Evolutionary conservation across 306 rosid species (phyloP).

Genomic region (Cyamopsis tetragonoloba): DNA sequence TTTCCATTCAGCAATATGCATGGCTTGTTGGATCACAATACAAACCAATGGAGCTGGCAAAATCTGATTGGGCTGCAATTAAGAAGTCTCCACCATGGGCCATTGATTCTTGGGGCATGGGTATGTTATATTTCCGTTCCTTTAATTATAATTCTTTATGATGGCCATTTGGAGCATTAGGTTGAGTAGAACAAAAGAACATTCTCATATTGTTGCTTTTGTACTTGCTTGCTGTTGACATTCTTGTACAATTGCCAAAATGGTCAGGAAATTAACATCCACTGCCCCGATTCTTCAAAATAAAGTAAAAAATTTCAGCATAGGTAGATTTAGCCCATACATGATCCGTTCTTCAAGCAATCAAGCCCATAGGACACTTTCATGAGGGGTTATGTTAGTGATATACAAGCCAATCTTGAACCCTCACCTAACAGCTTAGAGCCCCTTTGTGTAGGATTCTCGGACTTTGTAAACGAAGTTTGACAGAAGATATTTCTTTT

Average conservation of each 20-base stretch:
- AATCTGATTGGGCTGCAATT: constrained; percentile 86
- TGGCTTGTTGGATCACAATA: constrained; percentile 97
- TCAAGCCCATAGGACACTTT: not conserved
- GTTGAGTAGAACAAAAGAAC: not conserved
- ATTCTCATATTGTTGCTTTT: not conserved
- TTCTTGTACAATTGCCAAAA: too few species aligned
- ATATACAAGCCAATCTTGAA: not conserved
- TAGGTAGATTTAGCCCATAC: not conserved
- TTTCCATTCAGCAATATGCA: constrained; percentile 76
- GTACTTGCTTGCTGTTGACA: constrained; percentile 18
- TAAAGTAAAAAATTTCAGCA: not conserved
- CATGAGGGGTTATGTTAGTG: not conserved
- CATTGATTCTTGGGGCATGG: constrained; percentile 99
- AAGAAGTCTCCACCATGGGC: constrained; percentile 96
- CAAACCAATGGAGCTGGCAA: constrained; percentile 80
- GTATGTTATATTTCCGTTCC: constrained; percentile 48
- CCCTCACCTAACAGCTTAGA: not conserved
- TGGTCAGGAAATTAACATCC: not conserved
- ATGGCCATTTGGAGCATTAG: constrained; percentile 20
- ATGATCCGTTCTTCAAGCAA: not conserved
- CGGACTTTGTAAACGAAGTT: too few species aligned
- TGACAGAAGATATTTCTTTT: too few species aligned
- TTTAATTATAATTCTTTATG: constrained; percentile 6
- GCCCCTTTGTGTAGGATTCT: too few species aligned
- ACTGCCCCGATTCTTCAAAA: not conserved